A percentile compares a stretch with the other conserved stretches of the same genome.
These are phyloP conservation scores for Mitragyna speciosa DNA, from an alignment of 257 asterid species.

Conservation along the genomic window DNA sequence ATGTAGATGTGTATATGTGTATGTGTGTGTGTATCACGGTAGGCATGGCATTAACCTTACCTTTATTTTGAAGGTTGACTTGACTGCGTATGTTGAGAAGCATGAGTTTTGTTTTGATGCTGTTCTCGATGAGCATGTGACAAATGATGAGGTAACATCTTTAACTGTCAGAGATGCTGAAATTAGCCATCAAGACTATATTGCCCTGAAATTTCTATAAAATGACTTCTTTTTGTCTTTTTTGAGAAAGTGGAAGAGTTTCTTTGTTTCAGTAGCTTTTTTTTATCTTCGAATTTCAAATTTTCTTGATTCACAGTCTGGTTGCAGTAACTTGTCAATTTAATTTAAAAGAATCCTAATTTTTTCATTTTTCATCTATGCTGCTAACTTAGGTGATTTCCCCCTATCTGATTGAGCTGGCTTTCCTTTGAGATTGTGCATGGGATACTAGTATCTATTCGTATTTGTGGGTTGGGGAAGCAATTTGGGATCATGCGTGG, in stretches of 20 bases:
- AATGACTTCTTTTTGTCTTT: too few species aligned
- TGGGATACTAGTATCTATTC: neutral
- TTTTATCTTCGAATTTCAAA: too few species aligned
- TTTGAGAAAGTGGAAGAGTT: too few species aligned
- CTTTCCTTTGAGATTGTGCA: neutral
- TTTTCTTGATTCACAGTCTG: too few species aligned
- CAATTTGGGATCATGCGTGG: neutral
- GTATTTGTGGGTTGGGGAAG: neutral
- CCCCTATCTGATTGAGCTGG: neutral
- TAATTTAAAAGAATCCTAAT: neutral
- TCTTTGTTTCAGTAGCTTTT: too few species aligned
- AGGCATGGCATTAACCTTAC: conserved; percentile 35
- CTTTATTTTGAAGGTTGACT: conserved; percentile 66
- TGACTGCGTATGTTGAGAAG: conserved; percentile 96
- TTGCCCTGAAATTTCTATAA: neutral
- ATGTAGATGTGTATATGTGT: too few species aligned
- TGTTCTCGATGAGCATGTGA: conserved; percentile 84
- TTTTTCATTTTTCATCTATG: neutral
- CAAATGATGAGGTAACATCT: conserved; percentile 85
- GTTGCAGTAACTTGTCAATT: neutral
- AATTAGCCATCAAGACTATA: neutral
- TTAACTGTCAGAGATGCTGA: neutral
- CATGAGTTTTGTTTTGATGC: conserved; percentile 98
- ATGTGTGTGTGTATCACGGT: too few species aligned
- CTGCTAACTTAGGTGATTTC: neutral